A percentile compares a stretch with the other conserved stretches of the same genome.
Evolutionary conservation across 106 monocot species (phyloP).

Genomic region (Ottelia alismoides): DNA sequence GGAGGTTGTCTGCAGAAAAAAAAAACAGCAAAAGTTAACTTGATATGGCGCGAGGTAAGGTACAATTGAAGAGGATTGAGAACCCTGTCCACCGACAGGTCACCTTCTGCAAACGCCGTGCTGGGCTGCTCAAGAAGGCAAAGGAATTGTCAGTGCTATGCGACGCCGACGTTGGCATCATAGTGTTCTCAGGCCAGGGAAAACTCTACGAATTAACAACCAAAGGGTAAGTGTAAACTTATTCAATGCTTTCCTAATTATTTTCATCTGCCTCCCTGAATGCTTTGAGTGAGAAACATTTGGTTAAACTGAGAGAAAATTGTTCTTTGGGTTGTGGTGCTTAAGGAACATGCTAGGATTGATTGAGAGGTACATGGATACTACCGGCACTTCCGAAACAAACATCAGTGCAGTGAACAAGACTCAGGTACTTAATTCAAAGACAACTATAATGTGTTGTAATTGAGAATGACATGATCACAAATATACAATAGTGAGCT

Average conservation of each 20-base stretch:
- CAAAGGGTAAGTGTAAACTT: constrained; percentile 28
- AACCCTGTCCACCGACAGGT: constrained; percentile 50
- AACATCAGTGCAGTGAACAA: not conserved
- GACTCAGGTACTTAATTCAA: not conserved
- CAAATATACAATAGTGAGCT: no score
- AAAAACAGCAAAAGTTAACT: no score
- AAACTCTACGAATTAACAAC: constrained; percentile 51
- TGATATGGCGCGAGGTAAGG: constrained; percentile 47
- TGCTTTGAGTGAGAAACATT: no score
- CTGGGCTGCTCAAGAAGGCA: constrained; percentile 55
- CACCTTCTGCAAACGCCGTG: constrained; percentile 58
- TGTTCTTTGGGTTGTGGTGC: no score
- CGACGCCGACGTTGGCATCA: constrained; percentile 51
- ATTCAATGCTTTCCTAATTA: no score
- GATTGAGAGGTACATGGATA: constrained; percentile 5
- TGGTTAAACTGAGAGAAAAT: no score
- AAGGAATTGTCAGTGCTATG: constrained; percentile 51
- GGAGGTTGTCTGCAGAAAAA: constrained; percentile 30
- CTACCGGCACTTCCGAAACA: not conserved
- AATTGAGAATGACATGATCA: no score
- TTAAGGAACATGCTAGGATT: not conserved
- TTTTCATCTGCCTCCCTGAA: no score
- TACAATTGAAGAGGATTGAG: constrained; percentile 42
- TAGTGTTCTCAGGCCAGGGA: constrained; percentile 45
- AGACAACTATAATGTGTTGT: no score